These are phyloP conservation scores for Kodamaea sagamina DNA, from an alignment of 805 yeast species.

Conservation along the genomic window DNA sequence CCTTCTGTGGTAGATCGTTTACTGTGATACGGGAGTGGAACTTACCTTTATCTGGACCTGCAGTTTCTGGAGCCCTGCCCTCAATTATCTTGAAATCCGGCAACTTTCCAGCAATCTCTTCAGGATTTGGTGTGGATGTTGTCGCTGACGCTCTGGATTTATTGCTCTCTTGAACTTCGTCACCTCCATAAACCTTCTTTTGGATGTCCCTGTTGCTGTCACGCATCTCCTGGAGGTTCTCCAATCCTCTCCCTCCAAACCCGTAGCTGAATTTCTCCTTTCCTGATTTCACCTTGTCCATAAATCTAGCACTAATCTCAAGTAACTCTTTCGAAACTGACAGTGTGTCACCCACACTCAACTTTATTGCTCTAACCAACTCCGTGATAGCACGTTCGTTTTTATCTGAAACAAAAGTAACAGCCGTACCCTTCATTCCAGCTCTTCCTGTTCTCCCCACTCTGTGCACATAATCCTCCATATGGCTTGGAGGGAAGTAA, in stretches of 20 bases:
- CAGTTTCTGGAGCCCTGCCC: conserved; percentile 53
- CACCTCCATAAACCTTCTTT: conserved; percentile 49
- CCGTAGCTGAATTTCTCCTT: conserved; percentile 69
- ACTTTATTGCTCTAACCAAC: conserved; percentile 64
- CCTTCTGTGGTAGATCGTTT: conserved; percentile 82
- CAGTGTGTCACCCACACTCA: conserved; percentile 47
- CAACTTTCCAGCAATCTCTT: conserved; percentile 22
- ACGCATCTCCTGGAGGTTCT: conserved; percentile 66
- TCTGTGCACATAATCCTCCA: conserved; percentile 95
- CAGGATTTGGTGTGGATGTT: not conserved
- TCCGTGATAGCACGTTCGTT: conserved; percentile 70
- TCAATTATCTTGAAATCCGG: conserved; percentile 52
- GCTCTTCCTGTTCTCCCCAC: conserved; percentile 97
- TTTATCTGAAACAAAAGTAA: conserved; percentile 61
- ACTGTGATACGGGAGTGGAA: conserved; percentile 72
- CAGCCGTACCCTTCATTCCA: conserved; percentile 62
- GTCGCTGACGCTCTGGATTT: conserved; percentile 9
- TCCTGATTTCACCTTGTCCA: conserved; percentile 64
- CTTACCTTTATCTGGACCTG: conserved; percentile 54
- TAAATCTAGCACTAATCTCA: conserved; percentile 55
- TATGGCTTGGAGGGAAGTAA: conserved; percentile 70
- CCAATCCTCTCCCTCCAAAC: conserved; percentile 92
- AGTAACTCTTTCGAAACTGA: conserved; percentile 54
- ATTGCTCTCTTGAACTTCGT: conserved; percentile 15
- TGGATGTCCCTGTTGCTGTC: conserved; percentile 52